Evolutionary conservation across 305 asterid species (phyloP).

Genomic region (Fraxinus baroniana): DNA sequence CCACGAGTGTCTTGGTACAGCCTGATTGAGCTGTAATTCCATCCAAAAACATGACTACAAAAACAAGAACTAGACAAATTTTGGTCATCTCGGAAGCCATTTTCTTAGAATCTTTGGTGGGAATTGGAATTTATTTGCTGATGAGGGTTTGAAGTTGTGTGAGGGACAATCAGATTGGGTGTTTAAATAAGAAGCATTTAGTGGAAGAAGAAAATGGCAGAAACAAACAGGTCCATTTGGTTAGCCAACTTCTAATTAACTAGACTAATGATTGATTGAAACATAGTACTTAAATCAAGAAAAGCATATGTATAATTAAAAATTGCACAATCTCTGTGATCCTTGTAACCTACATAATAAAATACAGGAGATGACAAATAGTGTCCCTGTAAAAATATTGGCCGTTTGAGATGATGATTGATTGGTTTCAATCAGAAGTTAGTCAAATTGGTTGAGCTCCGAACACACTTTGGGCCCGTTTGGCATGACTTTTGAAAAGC

Average conservation of each 20-base stretch:
- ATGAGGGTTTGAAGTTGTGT: conserved; percentile 21
- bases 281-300: not conserved
- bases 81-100: conserved; percentile 38
- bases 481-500: no score
- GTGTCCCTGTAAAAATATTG: not conserved
- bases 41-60: conserved; percentile 23
- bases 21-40: conserved; percentile 51
- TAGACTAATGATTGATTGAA: conserved; percentile 5
- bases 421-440: not conserved
- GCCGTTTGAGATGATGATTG: not conserved
- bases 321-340: not conserved
- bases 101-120: not conserved
- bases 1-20: conserved; percentile 51
- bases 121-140: not conserved
- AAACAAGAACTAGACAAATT: not conserved
- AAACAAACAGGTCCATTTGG: conserved; percentile 32
- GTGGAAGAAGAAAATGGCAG: conserved; percentile 13
- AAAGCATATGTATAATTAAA: not conserved
- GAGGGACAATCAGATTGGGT: conserved; percentile 8
- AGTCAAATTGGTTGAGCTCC: not conserved
- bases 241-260: conserved; percentile 48
- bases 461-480: not conserved
- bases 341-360: not conserved
- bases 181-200: conserved; percentile 25
- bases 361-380: not conserved